Evolutionary conservation across 75 land plant species (phyloP).

Genomic region (Sequoia sempervirens): DNA sequence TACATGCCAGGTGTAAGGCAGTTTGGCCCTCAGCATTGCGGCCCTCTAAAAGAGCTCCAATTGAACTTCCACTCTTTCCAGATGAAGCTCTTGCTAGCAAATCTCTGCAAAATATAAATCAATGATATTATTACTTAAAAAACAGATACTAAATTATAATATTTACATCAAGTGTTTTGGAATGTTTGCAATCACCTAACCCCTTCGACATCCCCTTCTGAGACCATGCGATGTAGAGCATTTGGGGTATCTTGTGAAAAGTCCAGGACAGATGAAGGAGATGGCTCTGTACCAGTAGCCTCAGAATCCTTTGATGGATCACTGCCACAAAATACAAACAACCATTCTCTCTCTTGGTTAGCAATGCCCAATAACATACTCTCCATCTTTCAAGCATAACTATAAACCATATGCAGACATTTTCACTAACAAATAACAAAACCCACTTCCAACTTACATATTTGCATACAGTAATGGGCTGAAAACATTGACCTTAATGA

Average conservation of each 20-base stretch:
- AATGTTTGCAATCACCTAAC: slow-evolving; percentile 42
- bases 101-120: slow-evolving; percentile 37
- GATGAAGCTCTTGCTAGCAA: slow-evolving; percentile 62
- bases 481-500: neutral
- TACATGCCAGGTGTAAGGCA: slow-evolving; percentile 88
- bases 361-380: neutral
- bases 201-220: slow-evolving; percentile 66
- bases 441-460: neutral
- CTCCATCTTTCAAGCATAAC: neutral
- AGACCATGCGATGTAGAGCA: slow-evolving; percentile 59
- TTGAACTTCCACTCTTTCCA: slow-evolving; percentile 24
- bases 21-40: slow-evolving; percentile 88
- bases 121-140: neutral
- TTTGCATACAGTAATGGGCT: neutral
- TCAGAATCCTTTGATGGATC: slow-evolving; percentile 36
- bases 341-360: neutral
- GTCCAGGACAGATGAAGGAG: slow-evolving; percentile 59
- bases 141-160: neutral
- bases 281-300: slow-evolving; percentile 39
- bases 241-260: slow-evolving; percentile 42
- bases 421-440: neutral
- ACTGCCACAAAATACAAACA: slow-evolving; percentile 27
- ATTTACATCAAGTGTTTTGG: neutral
- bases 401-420: neutral
- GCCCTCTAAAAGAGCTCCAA: slow-evolving; percentile 58